A percentile compares a stretch with the other conserved stretches of the same genome.
These are phyloP conservation scores for Mortierella sp. DNA, from an alignment of 371 early-diverging fungal genomes.

Conservation along the genomic window DNA sequence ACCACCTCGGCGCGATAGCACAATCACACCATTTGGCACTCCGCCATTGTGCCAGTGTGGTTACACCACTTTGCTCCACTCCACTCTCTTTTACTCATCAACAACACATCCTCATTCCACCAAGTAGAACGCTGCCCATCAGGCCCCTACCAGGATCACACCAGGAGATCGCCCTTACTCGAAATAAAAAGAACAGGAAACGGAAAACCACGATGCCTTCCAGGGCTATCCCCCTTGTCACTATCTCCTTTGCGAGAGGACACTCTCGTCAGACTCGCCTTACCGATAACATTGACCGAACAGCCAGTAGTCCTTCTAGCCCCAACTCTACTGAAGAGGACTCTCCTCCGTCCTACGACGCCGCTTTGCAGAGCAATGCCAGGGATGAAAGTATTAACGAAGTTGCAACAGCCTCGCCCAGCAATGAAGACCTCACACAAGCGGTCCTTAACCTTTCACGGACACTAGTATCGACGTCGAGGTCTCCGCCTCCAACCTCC, in stretches of 20 bases:
- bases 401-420: conserved; percentile 12
- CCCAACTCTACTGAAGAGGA: conserved; percentile 1
- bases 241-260: conserved; percentile 37
- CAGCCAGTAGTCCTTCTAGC: not conserved
- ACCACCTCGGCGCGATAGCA: no score
- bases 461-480: conserved; percentile 26
- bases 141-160: no score
- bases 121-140: no score
- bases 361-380: not conserved
- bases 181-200: not conserved
- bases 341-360: conserved; percentile 34
- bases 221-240: conserved; percentile 48
- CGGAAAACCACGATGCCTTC: conserved; percentile 25
- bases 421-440: conserved; percentile 30
- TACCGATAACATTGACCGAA: conserved; percentile 6
- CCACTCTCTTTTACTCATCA: no score
- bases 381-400: not conserved
- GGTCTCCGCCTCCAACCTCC: conserved; percentile 15
- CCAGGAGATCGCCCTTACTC: no score
- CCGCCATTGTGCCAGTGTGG: no score
- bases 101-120: no score
- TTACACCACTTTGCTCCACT: no score
- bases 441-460: conserved; percentile 47
- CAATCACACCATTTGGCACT: no score
- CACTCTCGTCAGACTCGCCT: conserved; percentile 27